Conservation (phyloP, 441 rosid genomes). For the Kokia cookei region DNA sequence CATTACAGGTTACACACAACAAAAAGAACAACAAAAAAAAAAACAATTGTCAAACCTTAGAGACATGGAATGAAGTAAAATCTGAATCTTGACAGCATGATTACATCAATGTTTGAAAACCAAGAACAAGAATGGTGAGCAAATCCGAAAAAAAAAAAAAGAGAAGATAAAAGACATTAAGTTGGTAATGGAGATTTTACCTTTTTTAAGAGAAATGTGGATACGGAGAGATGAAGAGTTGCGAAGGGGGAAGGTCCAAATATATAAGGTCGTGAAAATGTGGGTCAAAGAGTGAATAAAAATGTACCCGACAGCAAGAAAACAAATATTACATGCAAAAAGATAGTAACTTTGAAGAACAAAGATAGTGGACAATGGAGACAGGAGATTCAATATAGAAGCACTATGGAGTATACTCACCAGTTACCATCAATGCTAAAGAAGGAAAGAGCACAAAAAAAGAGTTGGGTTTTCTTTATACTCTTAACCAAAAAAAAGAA, state of each 20-base stretch:
- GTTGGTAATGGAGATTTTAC: neutral
- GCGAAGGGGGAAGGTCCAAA: neutral
- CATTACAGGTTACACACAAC: neutral
- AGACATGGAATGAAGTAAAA: neutral
- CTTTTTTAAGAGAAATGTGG: neutral
- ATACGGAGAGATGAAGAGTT: neutral
- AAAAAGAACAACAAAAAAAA: neutral
- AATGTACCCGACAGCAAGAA: conserved; percentile 8
- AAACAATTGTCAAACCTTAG: neutral
- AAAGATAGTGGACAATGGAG: neutral
- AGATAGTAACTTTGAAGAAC: neutral
- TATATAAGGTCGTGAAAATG: neutral
- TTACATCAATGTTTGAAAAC: neutral
- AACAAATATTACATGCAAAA: neutral
- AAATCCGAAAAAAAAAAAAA: neutral
- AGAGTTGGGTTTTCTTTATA: neutral
- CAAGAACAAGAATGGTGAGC: neutral
- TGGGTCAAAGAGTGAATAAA: neutral
- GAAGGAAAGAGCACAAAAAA: conserved; percentile 1
- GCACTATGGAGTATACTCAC: conserved; percentile 1
- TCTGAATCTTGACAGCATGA: neutral
- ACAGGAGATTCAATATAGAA: neutral
- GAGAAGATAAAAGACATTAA: too few relatives aligned
- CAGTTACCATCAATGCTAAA: conserved; percentile 12
- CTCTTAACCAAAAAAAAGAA: neutral